Evolutionary conservation across 2,329 filamentous ascomycete species (phyloP).

Genomic region (Tolypocladium ophioglossoides): DNA sequence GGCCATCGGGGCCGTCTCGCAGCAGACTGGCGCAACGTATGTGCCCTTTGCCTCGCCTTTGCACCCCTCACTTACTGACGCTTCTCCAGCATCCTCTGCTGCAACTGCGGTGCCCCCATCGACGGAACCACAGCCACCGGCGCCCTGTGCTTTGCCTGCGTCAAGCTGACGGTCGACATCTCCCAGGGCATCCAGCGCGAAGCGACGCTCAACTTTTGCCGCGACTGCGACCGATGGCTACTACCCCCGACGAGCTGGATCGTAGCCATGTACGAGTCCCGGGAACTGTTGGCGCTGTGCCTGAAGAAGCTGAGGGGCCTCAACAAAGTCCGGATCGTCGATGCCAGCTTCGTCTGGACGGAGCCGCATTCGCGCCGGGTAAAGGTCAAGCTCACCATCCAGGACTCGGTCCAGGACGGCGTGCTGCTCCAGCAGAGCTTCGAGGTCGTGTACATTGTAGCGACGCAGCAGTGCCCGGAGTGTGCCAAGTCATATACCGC

Average conservation of each 20-base stretch:
- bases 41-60: conserved; percentile 7
- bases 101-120: conserved; percentile 93
- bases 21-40: conserved; percentile 29
- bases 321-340: conserved; percentile 85
- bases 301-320: conserved; percentile 79
- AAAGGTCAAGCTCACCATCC: conserved; percentile 92
- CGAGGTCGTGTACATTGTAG: conserved; percentile 85
- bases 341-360: conserved; percentile 96
- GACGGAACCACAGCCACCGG: conserved; percentile 80
- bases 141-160: conserved; percentile 90
- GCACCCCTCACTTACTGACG: background rate
- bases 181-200: conserved; percentile 86
- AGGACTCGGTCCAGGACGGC: conserved; percentile 54
- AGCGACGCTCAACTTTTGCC: conserved; percentile 80
- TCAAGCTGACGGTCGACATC: conserved; percentile 90
- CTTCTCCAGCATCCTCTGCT: conserved; percentile 66
- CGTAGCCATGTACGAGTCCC: conserved; percentile 72
- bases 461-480: conserved; percentile 88
- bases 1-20: conserved; percentile 20
- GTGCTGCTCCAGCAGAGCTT: conserved; percentile 81
- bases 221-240: conserved; percentile 90
- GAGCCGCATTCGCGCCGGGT: conserved; percentile 90
- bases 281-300: conserved; percentile 86
- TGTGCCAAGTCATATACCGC: conserved; percentile 93
- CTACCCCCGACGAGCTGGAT: conserved; percentile 82